Evolutionary conservation across 1,284 basidiomycete genomes (phyloP), one percentile per base, ranked within the genome.

Genomic region (Pterulicium gracile): DNA sequence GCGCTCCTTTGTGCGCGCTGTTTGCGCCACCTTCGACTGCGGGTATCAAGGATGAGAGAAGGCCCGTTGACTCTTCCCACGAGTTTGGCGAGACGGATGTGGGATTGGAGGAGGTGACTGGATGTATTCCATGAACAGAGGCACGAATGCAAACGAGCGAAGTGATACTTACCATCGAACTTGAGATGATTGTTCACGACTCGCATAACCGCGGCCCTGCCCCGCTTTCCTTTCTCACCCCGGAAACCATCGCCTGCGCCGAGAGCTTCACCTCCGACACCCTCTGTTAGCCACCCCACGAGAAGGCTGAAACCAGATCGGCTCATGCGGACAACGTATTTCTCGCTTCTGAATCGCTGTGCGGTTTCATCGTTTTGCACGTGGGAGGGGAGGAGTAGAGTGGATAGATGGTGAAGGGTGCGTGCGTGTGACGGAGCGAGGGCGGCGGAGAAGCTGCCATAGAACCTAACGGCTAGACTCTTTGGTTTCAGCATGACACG

Each of bases 281-380:
- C 91, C 60, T 93, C 91, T 15, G 89, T 96, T 47, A 99, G 67
- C 96, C 96, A 99, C 27, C 94, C 94, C 4, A 98, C 75, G 7
- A 99, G 72, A 4, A 99, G 77, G 34, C 86, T 80, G 60, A 97
- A 95, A 1, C 93, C 88, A 40, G 92, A 94, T 39, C 89, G 80
- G 51, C 88, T 92, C 79, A 98, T 88, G 32, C 83, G 80, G 49
- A 98, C 73, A 24, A 83, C 79, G 63, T 97, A 99, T 60, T 93
- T 89, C 61, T 97, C 92, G 46, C 82, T 80, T 24, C 91, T 72
- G 61, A 96, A 94, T 14, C 89, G 77, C 58, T 89, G 84, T 0
- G 91, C 91, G 22, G 86, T 63, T 36, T 88, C 79, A 56, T 94
- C 90, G 42, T 77, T 82, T 53, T 84, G 83, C 34, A 96, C 83